Conservation (phyloP, 1,284 basidiomycete genomes). For the Pascua sp. region DNA sequence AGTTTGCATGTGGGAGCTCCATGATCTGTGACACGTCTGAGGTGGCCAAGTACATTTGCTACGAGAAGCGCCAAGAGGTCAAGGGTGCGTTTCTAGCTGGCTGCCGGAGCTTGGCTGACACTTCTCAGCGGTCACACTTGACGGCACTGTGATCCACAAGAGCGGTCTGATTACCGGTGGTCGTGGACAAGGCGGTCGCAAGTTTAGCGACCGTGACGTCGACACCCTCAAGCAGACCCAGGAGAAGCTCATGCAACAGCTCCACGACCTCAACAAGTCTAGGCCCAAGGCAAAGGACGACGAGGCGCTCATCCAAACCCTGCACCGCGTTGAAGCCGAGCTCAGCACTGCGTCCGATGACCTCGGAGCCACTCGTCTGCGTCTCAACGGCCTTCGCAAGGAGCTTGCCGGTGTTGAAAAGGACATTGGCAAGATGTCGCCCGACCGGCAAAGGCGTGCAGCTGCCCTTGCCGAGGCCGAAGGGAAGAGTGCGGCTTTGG, state of each 20-base stretch:
- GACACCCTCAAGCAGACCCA: conserved; percentile 70
- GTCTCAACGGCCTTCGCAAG: conserved; percentile 31
- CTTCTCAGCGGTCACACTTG: conserved; percentile 80
- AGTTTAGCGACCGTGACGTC: conserved; percentile 91
- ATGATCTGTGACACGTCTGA: conserved; percentile 94
- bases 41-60: conserved; percentile 83
- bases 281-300: conserved; percentile 78
- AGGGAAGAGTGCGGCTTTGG: conserved; percentile 59
- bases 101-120: not conserved
- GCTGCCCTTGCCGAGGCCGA: conserved; percentile 56
- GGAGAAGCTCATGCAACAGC: conserved; percentile 71
- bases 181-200: conserved; percentile 66
- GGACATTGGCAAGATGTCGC: conserved; percentile 63
- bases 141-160: conserved; percentile 96
- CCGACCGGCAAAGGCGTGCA: conserved; percentile 63
- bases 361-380: conserved; percentile 53
- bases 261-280: conserved; percentile 74
- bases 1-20: conserved; percentile 91
- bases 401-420: conserved; percentile 73
- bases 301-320: conserved; percentile 70
- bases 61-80: conserved; percentile 90
- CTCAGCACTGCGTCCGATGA: conserved; percentile 75
- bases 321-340: conserved; percentile 73
- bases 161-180: conserved; percentile 97
- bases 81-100: conserved; percentile 63